These are phyloP conservation scores for Herpetomonas muscarum DNA, from an alignment of 208 protist species.

Conservation along the genomic window DNA sequence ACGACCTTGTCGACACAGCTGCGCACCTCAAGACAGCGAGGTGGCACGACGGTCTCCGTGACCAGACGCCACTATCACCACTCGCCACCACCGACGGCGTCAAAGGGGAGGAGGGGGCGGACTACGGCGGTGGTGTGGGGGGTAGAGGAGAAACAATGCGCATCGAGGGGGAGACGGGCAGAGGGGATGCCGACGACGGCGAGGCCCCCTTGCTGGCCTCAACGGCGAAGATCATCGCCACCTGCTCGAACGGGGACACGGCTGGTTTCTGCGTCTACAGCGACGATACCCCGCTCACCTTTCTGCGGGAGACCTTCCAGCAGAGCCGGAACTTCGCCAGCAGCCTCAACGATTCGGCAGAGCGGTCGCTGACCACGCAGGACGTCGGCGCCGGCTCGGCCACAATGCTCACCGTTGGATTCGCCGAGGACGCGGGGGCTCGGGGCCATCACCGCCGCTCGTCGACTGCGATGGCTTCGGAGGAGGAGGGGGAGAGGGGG, in stretches of 20 bases:
- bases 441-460: no score
- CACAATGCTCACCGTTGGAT: no score
- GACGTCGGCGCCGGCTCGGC: no score
- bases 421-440: no score
- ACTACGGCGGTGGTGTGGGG: background rate
- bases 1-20: background rate
- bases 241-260: conserved; percentile 21
- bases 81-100: background rate
- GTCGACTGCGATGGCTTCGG: no score
- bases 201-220: background rate
- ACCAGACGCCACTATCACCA: conserved; percentile 4
- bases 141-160: background rate
- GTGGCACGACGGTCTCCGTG: conserved; percentile 20
- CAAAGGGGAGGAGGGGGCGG: background rate
- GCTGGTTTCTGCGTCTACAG: conserved; percentile 12
- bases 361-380: no score
- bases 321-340: no score
- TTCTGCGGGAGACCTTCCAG: conserved; percentile 6
- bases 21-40: background rate
- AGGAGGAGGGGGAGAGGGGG: no score
- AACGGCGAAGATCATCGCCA: conserved; percentile 9
- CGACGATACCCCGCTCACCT: conserved; percentile 7
- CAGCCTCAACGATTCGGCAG: no score
- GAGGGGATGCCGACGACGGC: background rate
- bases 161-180: background rate